These are phyloP conservation scores for Babesia ovata DNA, from an alignment of 169 alveolate genomes.

Conservation along the genomic window DNA sequence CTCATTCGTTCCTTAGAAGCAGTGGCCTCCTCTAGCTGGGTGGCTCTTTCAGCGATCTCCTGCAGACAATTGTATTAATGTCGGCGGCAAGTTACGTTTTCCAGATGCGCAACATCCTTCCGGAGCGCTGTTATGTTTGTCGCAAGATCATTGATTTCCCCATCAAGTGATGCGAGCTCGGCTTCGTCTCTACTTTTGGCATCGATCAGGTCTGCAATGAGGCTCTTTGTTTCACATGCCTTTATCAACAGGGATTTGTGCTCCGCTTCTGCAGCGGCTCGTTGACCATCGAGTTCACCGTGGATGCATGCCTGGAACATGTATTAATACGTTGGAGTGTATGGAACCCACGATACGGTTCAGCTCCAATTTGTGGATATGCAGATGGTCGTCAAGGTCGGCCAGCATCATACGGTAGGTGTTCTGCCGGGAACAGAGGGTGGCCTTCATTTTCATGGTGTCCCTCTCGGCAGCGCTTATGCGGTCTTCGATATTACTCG, in stretches of 20 bases:
- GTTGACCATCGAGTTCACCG: background rate
- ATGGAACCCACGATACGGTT: conserved; percentile 2
- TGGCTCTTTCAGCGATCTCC: background rate
- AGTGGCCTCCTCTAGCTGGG: background rate
- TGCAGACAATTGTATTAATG: background rate
- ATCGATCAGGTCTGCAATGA: background rate
- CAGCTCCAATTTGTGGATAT: background rate
- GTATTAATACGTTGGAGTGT: background rate
- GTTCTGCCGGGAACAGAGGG: background rate
- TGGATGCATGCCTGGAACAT: conserved; percentile 10
- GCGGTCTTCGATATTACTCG: background rate
- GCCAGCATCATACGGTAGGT: conserved; percentile 1
- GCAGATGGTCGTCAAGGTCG: background rate
- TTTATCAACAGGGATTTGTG: background rate
- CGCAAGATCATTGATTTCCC: background rate
- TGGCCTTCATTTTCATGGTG: background rate
- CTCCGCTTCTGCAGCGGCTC: background rate
- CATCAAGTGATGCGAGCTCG: background rate
- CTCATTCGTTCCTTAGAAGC: background rate
- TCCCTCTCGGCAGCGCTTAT: background rate
- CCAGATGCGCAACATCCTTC: conserved; percentile 6
- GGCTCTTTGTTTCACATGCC: background rate
- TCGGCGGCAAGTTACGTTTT: background rate
- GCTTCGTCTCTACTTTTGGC: background rate
- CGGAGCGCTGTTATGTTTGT: background rate